Conservation (phyloP, 495 filamentous ascomycete genomes). For the Trichodelitschia bisporula region DNA sequence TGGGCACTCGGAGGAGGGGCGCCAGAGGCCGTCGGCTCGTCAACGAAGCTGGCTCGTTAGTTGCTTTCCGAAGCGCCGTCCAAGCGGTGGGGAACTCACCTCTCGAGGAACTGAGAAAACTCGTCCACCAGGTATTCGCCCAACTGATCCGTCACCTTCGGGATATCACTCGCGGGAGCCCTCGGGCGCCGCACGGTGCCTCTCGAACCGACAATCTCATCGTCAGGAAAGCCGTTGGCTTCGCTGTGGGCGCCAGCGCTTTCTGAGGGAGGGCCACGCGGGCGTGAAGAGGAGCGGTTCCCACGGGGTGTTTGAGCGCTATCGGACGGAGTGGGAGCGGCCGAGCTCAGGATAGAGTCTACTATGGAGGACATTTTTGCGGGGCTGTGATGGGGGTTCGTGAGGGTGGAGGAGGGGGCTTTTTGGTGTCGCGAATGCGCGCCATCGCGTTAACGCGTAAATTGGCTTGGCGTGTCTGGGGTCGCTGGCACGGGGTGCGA, state of each 20-base stretch:
- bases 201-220: slow-evolving; percentile 30
- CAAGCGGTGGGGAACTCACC: slow-evolving; percentile 31
- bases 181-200: slow-evolving; percentile 30
- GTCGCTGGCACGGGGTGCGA: no score
- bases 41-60: slow-evolving; percentile 30
- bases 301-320: no score
- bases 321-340: no score
- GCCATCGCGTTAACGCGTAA: no score
- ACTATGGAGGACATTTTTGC: no score
- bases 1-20: slow-evolving; percentile 49
- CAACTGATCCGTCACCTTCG: slow-evolving; percentile 65
- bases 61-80: slow-evolving; percentile 1
- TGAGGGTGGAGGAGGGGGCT: no score
- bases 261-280: slow-evolving; percentile 38
- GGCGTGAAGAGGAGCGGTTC: slow-evolving; percentile 31
- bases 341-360: no score
- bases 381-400: no score
- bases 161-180: slow-evolving; percentile 39
- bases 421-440: no score
- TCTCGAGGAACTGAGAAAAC: slow-evolving; percentile 77
- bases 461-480: no score
- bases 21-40: slow-evolving; percentile 48
- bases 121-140: slow-evolving; percentile 63
- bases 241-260: slow-evolving; percentile 38
- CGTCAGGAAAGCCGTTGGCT: slow-evolving; percentile 34